Percentiles rank a stretch among this genome's conserved stretches.
These are phyloP conservation scores for Kalmusia sp. DNA, from an alignment of 2,329 filamentous ascomycete genomes.

Conservation along the genomic window DNA sequence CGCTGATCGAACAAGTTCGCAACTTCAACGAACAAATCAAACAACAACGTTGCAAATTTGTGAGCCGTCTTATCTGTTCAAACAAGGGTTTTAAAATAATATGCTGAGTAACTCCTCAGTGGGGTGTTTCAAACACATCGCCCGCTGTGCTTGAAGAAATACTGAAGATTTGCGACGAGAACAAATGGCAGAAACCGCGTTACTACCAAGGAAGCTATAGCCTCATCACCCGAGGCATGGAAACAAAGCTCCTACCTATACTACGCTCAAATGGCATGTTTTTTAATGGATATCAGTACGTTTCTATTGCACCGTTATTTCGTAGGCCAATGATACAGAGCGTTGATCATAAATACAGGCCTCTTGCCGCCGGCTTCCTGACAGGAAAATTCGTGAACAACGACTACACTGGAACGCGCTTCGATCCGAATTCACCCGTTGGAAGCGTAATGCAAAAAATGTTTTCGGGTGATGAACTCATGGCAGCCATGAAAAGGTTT, in stretches of 20 bases:
- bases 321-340: too few relatives aligned
- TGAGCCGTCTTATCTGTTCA: not conserved
- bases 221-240: conserved; percentile 15
- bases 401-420: conserved; percentile 11
- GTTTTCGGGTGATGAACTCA: conserved; percentile 7
- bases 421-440: conserved; percentile 10
- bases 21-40: conserved; percentile 16
- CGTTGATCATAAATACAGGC: not conserved
- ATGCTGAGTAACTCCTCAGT: not conserved
- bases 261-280: conserved; percentile 11
- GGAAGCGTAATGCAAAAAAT: conserved; percentile 9
- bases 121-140: conserved; percentile 16
- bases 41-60: conserved; percentile 8
- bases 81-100: not conserved
- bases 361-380: conserved; percentile 16
- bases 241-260: conserved; percentile 15
- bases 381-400: conserved; percentile 16
- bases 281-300: conserved; percentile 13
- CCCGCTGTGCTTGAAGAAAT: conserved; percentile 11
- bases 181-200: conserved; percentile 15
- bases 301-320: not conserved
- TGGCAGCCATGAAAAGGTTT: conserved; percentile 11
- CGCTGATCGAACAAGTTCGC: conserved; percentile 15
- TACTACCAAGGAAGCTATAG: conserved; percentile 19
- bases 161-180: conserved; percentile 15